These are phyloP conservation scores for Striga asiatica DNA, from an alignment of 257 asterid species.

Conservation along the genomic window DNA sequence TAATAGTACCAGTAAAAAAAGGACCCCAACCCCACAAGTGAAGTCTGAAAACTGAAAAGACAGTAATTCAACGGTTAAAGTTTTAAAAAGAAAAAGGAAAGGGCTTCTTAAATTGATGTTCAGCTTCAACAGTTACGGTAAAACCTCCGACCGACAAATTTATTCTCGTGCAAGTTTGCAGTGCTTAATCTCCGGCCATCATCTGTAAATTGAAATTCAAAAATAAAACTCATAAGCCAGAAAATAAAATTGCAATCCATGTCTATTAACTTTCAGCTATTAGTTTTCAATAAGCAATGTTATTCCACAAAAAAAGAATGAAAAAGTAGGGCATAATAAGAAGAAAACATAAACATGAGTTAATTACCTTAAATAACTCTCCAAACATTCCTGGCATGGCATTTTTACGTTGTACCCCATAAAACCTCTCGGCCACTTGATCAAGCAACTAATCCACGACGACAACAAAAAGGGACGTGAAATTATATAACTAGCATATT, in stretches of 20 bases:
- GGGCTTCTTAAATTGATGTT: too few species aligned
- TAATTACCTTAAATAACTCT: constrained; percentile 74
- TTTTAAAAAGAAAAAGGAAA: too few species aligned
- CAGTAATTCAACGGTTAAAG: too few species aligned
- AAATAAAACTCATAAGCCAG: background rate
- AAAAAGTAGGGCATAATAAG: background rate
- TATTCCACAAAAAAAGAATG: background rate
- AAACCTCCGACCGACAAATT: background rate
- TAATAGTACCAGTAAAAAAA: too few species aligned
- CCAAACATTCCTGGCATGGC: constrained; percentile 93
- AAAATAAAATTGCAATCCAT: background rate
- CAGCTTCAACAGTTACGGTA: too few species aligned
- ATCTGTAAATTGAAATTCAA: constrained; percentile 37
- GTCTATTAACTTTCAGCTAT: background rate
- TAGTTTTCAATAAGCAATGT: background rate
- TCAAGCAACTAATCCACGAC: constrained; percentile 53
- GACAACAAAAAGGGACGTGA: background rate
- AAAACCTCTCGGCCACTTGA: constrained; percentile 73
- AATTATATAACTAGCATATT: constrained; percentile 7
- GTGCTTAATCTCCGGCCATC: constrained; percentile 53
- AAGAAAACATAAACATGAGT: background rate
- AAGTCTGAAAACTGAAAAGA: too few species aligned
- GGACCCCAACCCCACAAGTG: too few species aligned
- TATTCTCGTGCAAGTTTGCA: background rate
- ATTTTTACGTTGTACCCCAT: constrained; percentile 65